Evolutionary conservation across 148 eudicot genomes (phyloP).

Genomic region (Vaccinium myrtillus): DNA sequence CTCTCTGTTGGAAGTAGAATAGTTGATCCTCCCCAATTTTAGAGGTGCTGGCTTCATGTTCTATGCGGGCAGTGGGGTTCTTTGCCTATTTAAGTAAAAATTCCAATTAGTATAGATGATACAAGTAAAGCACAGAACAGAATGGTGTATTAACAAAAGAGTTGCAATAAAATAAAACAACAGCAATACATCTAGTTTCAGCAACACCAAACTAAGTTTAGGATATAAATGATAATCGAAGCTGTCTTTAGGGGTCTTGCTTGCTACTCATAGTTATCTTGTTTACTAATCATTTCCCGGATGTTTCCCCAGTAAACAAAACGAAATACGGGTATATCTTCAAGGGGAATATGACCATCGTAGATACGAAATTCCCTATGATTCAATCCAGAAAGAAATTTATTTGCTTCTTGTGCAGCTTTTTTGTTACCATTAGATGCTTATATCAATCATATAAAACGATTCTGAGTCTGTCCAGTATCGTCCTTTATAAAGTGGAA

Average conservation of each 20-base stretch:
- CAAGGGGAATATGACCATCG: neutral
- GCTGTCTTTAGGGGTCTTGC: neutral
- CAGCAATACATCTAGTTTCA: neutral
- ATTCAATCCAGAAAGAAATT: neutral
- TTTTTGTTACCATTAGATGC: neutral
- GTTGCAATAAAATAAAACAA: neutral
- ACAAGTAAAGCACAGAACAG: neutral
- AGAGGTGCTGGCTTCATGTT: constrained; percentile 97
- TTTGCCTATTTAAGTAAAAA: constrained; percentile 45
- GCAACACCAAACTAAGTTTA: neutral
- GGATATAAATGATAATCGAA: neutral
- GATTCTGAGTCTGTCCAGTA: neutral
- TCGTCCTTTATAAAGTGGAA: neutral
- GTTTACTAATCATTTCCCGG: neutral
- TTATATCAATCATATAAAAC: neutral
- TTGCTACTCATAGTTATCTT: neutral
- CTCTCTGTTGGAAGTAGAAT: constrained; percentile 85
- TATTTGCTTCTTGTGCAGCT: neutral
- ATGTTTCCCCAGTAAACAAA: neutral
- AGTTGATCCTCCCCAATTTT: constrained; percentile 95
- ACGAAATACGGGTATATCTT: neutral
- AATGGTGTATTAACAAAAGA: neutral
- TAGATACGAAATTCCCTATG: neutral
- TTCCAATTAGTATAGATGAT: neutral
- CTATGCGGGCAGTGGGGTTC: constrained; percentile 66